Conservation (phyloP, 1,139 yeast species). For the Blastobotrys proliferans region DNA sequence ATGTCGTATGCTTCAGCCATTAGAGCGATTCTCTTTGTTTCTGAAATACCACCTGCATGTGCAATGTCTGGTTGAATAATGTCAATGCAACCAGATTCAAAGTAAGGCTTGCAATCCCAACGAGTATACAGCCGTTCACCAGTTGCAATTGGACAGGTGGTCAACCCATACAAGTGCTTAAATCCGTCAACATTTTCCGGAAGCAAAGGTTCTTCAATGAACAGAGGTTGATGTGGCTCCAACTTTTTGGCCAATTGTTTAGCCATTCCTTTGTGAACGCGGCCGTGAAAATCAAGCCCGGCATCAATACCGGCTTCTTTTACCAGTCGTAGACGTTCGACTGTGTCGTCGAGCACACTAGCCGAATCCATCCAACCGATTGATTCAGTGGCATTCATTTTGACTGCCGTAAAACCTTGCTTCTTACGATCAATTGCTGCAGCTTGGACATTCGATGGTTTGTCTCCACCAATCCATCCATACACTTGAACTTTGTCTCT, state of each 20-base stretch:
- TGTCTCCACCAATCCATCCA: constrained; percentile 36
- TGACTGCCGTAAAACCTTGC: constrained; percentile 34
- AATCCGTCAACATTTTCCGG: constrained; percentile 31
- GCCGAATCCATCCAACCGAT: constrained; percentile 33
- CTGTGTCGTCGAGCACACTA: constrained; percentile 25
- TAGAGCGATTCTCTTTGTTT: constrained; percentile 28
- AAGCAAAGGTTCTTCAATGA: constrained; percentile 33
- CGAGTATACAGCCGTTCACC: constrained; percentile 32
- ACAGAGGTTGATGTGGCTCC: constrained; percentile 30
- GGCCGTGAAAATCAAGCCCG: constrained; percentile 32
- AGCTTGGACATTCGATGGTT: constrained; percentile 28
- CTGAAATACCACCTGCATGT: constrained; percentile 33
- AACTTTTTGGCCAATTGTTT: constrained; percentile 28
- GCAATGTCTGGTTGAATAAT: constrained; percentile 33
- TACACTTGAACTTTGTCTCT: constrained; percentile 30
- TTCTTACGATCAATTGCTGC: constrained; percentile 29
- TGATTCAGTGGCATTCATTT: constrained; percentile 30
- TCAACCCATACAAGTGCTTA: constrained; percentile 24
- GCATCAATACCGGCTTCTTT: constrained; percentile 29
- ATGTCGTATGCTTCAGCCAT: constrained; percentile 34
- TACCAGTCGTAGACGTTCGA: constrained; percentile 27
- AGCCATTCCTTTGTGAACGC: constrained; percentile 32
- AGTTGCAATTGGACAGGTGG: constrained; percentile 31
- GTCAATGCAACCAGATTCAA: constrained; percentile 30
- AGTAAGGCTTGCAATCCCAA: constrained; percentile 28